Base-by-base conservation (phyloP, 345 rosid genomes). In the Eucalyptus viminalis region DNA sequence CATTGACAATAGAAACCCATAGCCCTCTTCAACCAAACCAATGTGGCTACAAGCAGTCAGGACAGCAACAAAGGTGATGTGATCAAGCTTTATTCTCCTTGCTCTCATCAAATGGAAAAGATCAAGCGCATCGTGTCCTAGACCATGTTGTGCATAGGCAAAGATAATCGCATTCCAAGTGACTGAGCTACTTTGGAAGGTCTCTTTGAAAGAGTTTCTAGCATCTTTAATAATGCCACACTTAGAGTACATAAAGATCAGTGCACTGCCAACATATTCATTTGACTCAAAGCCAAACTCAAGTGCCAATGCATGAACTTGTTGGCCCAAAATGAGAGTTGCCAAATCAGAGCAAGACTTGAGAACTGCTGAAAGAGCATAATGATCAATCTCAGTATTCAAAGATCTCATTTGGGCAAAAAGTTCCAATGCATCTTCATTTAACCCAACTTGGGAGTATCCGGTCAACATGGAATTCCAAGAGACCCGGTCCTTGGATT, bases 291-390 rank as follows among this genome's bases (percentile, higher is more conserved):
- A 95, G n/a, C 97, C 93, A 27, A 94, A 92, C 90, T 95, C 94
- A 89, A 91, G 86, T 44, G 96, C 89, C 45, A 93, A 91, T 25
- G 87, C 94, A 89, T 96, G 98, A 88, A 95, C 89, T 93, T 94
- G 96, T 88, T 93, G 97, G 86, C 98, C 98, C 89, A 95, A 89
- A n/a, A 92, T 95, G 37, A 95, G 96, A 27, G 93, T 93, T 49
- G 98, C 97, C 56, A 96, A 91, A 92, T 95, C 97, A 8, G 97
- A 94, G 94, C 97, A 96, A 53, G 96, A 94, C 89, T 95, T 95
- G 27, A 96, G 94, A 24, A 90, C 96, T 54, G 98, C 97, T 29
- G 98, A 95, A 90, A 95, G 93, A 15, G 97, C 91, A 89, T 93
- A 95, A 62, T 95, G 95, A 88, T 96, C 97, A 21, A 94, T 93